Evolutionary conservation across 1,284 basidiomycete species (phyloP).

Genomic region (Apiotrichum mycotoxinovorans): DNA sequence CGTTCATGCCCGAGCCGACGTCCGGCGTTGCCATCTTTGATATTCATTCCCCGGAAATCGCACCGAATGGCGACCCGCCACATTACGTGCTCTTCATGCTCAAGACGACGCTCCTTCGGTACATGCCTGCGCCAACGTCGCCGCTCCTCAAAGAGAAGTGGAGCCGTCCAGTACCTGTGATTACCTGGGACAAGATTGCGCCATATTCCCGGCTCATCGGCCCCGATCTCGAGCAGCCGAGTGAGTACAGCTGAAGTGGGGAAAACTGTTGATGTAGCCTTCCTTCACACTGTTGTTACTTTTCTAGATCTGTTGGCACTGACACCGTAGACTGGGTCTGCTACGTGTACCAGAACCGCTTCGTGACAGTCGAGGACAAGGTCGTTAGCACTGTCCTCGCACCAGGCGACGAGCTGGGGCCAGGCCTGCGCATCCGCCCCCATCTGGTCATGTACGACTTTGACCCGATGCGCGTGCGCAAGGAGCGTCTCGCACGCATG

Average conservation of each 20-base stretch:
- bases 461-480: slow-evolving; percentile 36
- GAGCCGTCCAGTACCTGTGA: slow-evolving; percentile 28
- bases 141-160: slow-evolving; percentile 29
- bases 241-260: slow-evolving; percentile 21
- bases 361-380: slow-evolving; percentile 23
- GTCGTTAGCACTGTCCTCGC: neutral
- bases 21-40: slow-evolving; percentile 42
- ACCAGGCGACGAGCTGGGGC: neutral
- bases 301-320: neutral
- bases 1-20: slow-evolving; percentile 39
- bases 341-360: slow-evolving; percentile 48
- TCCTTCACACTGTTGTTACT: no score
- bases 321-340: slow-evolving; percentile 42
- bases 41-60: slow-evolving; percentile 29
- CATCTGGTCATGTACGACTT: slow-evolving; percentile 41
- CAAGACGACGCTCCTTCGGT: slow-evolving; percentile 35
- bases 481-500: slow-evolving; percentile 27
- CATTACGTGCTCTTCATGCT: slow-evolving; percentile 32
- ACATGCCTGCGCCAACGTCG: slow-evolving; percentile 40
- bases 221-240: slow-evolving; percentile 24
- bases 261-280: no score
- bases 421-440: neutral
- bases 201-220: slow-evolving; percentile 41
- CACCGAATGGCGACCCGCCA: slow-evolving; percentile 8
- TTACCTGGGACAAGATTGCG: slow-evolving; percentile 36